Percentiles rank a stretch among this genome's conserved stretches.
Evolutionary conservation across 1,284 basidiomycete species (phyloP).

Genomic region (Mrakiaceae sp.): DNA sequence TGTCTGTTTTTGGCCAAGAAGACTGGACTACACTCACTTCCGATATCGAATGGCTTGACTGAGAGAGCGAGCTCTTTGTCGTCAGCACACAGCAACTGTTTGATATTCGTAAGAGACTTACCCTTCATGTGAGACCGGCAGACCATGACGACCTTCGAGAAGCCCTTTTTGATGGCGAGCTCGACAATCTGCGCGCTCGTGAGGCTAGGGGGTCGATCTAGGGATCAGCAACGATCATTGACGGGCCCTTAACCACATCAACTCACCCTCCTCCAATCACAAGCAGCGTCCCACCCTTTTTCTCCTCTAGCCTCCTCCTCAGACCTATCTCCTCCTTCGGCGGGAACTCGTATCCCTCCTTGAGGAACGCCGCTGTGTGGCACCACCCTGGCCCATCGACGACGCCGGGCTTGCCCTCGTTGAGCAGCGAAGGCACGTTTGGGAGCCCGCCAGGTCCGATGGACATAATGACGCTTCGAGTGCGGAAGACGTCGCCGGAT

Average conservation of each 20-base stretch:
- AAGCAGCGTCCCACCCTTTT: background rate
- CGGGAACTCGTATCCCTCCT: background rate
- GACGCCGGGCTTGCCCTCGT: background rate
- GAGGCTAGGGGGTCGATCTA: background rate
- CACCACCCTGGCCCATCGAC: conserved; percentile 9
- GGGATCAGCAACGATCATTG: too few relatives aligned
- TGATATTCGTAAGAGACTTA: background rate
- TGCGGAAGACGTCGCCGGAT: background rate
- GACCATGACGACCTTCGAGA: conserved; percentile 2
- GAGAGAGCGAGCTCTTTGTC: background rate
- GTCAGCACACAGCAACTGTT: too few relatives aligned
- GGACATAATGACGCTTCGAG: conserved; percentile 4
- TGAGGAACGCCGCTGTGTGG: conserved; percentile 10
- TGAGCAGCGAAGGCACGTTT: background rate
- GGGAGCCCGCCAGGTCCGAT: conserved; percentile 11
- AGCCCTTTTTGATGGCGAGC: conserved; percentile 8
- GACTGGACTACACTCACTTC: background rate
- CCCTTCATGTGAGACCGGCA: conserved; percentile 5
- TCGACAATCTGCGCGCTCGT: conserved; percentile 9
- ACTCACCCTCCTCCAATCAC: conserved; percentile 12
- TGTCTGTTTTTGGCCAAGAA: background rate
- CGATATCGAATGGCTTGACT: conserved; percentile 12
- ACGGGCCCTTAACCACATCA: background rate
- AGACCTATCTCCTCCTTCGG: background rate
- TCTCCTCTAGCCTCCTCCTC: background rate